Evolutionary conservation across 2,329 filamentous ascomycete species (phyloP).

Genomic region (Pseudofabraea citricarpa): DNA sequence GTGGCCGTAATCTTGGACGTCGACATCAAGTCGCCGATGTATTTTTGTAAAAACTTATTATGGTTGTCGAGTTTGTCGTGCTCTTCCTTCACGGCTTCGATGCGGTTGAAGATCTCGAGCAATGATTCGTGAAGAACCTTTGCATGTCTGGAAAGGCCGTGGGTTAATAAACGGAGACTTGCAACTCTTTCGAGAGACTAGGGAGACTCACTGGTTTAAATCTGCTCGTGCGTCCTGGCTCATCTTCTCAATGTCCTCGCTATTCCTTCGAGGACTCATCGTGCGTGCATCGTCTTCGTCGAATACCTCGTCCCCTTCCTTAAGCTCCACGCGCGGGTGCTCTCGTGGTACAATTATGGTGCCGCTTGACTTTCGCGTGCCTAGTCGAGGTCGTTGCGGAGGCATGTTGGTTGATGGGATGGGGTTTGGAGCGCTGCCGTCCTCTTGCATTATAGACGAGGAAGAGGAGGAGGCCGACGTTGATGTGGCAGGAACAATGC

Average conservation of each 20-base stretch:
- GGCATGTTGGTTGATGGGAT: too few relatives aligned
- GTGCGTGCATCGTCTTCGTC: slow-evolving; percentile 85
- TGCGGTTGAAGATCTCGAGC: slow-evolving; percentile 83
- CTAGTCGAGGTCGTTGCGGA: slow-evolving; percentile 56
- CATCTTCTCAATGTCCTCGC: slow-evolving; percentile 83
- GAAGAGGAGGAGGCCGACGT: slow-evolving; percentile 12
- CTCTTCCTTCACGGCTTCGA: slow-evolving; percentile 89
- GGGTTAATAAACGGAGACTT: background rate
- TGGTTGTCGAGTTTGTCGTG: slow-evolving; percentile 96
- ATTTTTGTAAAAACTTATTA: slow-evolving; percentile 96
- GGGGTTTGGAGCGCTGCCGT: too few relatives aligned
- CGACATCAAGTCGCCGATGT: slow-evolving; percentile 93
- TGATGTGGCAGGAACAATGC: slow-evolving; percentile 6
- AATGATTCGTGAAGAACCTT: slow-evolving; percentile 85
- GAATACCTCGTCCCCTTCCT: slow-evolving; percentile 61
- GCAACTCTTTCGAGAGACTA: background rate
- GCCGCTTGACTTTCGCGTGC: slow-evolving; percentile 72
- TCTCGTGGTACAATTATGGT: slow-evolving; percentile 80
- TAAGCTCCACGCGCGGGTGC: slow-evolving; percentile 65
- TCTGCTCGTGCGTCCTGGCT: slow-evolving; percentile 74
- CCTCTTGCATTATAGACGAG: slow-evolving; percentile 15
- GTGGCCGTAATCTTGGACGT: slow-evolving; percentile 66
- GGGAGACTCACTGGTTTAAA: slow-evolving; percentile 44
- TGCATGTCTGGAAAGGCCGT: slow-evolving; percentile 62
- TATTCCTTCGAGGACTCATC: slow-evolving; percentile 91